Evolutionary conservation across 768 basidiomycete species (phyloP).

Genomic region (Rhodosporidiobolus sp.): DNA sequence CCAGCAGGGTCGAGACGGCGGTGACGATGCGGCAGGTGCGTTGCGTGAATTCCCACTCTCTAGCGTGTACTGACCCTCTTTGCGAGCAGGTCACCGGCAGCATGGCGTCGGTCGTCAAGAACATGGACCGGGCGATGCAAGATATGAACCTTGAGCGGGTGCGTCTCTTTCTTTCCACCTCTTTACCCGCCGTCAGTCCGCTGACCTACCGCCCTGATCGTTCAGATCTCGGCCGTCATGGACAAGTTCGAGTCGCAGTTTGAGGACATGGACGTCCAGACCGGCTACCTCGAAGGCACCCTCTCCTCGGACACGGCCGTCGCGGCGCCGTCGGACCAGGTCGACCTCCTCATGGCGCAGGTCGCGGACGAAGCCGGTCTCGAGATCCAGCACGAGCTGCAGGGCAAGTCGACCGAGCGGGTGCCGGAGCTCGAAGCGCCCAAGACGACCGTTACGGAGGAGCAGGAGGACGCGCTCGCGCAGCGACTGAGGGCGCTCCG

Average conservation of each 20-base stretch:
- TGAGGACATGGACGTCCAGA: slow-evolving; percentile 94
- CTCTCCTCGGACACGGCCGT: slow-evolving; percentile 90
- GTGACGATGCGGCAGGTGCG: slow-evolving; percentile 76
- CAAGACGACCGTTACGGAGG: slow-evolving; percentile 54
- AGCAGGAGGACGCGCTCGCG: slow-evolving; percentile 73
- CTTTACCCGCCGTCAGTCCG: background rate
- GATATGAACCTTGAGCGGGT: slow-evolving; percentile 97
- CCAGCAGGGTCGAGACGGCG: slow-evolving; percentile 93
- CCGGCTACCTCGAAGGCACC: slow-evolving; percentile 94
- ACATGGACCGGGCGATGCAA: slow-evolving; percentile 99
- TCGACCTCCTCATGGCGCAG: slow-evolving; percentile 84
- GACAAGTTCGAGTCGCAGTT: slow-evolving; percentile 98
- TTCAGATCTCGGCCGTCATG: slow-evolving; percentile 94
- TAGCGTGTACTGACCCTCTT: too few species aligned
- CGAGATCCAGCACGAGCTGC: slow-evolving; percentile 84
- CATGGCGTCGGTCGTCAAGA: slow-evolving; percentile 92
- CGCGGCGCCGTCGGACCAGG: slow-evolving; percentile 93
- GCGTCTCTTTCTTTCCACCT: slow-evolving; percentile 46
- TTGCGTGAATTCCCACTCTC: background rate
- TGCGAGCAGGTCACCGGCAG: slow-evolving; percentile 73
- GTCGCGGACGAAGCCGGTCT: slow-evolving; percentile 97
- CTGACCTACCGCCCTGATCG: too few species aligned
- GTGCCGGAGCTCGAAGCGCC: slow-evolving; percentile 63
- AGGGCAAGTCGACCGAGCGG: slow-evolving; percentile 57
- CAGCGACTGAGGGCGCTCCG: slow-evolving; percentile 83